Conservation (phyloP, 768 basidiomycete genomes). For the Leucogyrophana mollusca region DNA sequence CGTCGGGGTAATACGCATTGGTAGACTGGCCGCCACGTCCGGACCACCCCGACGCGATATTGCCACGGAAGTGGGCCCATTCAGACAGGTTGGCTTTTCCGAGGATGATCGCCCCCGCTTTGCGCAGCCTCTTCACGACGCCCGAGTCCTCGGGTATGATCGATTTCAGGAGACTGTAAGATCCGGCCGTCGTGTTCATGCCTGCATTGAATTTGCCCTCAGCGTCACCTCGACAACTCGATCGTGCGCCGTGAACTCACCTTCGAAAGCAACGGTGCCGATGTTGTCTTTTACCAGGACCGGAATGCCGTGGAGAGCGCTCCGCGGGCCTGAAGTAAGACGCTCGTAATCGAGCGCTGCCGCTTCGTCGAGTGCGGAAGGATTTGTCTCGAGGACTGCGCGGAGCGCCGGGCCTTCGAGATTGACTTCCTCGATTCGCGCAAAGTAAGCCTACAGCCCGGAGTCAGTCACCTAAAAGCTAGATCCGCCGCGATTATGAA, state of each 20-base stretch:
- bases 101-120: conserved; percentile 34
- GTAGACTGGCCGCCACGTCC: conserved; percentile 51
- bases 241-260: conserved; percentile 2
- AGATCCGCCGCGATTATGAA: neutral
- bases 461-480: neutral
- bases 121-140: conserved; percentile 28
- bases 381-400: conserved; percentile 41
- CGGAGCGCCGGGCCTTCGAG: conserved; percentile 33
- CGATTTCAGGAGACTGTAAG: conserved; percentile 34
- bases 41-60: conserved; percentile 54
- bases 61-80: conserved; percentile 48
- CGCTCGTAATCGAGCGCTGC: conserved; percentile 33
- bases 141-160: conserved; percentile 34
- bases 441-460: conserved; percentile 35
- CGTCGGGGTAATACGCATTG: conserved; percentile 48
- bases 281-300: conserved; percentile 36
- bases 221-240: neutral
- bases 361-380: conserved; percentile 35
- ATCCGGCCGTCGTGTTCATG: conserved; percentile 43
- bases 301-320: conserved; percentile 39
- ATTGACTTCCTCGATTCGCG: conserved; percentile 44
- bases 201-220: conserved; percentile 13
- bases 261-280: conserved; percentile 28
- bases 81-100: conserved; percentile 57
- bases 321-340: conserved; percentile 21